Percentiles rank a stretch among this genome's conserved stretches.
Evolutionary conservation across 2,329 filamentous ascomycete species (phyloP).

Genomic region (Neonectria magnoliae): DNA sequence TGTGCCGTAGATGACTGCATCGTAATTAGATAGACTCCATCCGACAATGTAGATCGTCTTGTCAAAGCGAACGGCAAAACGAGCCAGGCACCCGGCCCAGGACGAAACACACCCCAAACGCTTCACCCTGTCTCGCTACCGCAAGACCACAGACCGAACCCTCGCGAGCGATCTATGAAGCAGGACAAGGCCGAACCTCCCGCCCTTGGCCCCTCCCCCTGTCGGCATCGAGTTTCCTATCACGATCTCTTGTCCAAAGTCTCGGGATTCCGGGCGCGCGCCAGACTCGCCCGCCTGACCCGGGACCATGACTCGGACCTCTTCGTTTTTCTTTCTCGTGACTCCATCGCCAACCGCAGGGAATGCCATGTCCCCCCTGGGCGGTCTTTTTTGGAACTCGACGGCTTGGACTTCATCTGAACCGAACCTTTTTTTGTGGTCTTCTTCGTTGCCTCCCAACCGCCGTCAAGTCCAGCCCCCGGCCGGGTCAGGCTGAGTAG

Average conservation of each 20-base stretch:
- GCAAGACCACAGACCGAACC: background rate
- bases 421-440: background rate
- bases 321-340: background rate
- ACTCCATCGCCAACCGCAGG: background rate
- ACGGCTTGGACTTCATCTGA: background rate
- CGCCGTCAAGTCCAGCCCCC: slow-evolving; percentile 3
- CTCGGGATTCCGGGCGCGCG: slow-evolving; percentile 3
- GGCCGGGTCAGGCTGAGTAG: background rate
- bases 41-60: slow-evolving; percentile 5
- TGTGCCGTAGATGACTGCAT: slow-evolving; percentile 6
- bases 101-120: slow-evolving; percentile 13
- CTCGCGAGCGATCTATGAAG: slow-evolving; percentile 18
- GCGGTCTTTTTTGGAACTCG: background rate
- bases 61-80: slow-evolving; percentile 9
- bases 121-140: slow-evolving; percentile 9
- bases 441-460: background rate
- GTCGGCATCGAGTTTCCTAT: background rate
- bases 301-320: slow-evolving; percentile 1
- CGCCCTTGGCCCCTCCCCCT: slow-evolving; percentile 9
- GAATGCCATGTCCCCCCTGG: background rate
- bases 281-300: background rate
- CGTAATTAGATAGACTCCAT: slow-evolving; percentile 4
- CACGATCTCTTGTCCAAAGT: slow-evolving; percentile 7
- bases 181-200: slow-evolving; percentile 32
- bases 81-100: slow-evolving; percentile 8